These are phyloP conservation scores for Alternaria solani DNA, from an alignment of 2,329 filamentous ascomycete species.

Conservation along the genomic window DNA sequence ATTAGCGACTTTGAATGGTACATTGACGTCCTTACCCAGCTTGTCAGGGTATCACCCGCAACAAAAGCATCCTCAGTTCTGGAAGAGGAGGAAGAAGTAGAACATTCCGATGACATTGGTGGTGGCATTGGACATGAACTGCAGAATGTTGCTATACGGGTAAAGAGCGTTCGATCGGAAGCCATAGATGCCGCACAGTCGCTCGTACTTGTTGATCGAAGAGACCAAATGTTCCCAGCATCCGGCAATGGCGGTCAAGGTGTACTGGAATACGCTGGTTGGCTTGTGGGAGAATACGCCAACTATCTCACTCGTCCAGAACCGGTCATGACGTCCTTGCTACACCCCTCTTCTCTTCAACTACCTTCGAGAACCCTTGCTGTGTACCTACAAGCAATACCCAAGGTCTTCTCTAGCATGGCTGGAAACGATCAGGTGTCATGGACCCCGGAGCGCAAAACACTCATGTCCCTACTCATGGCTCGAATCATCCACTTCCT, in stretches of 20 bases:
- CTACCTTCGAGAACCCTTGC: constrained; percentile 73
- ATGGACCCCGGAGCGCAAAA: constrained; percentile 79
- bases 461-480: constrained; percentile 77
- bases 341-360: constrained; percentile 70
- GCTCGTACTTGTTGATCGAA: constrained; percentile 70
- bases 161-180: constrained; percentile 80
- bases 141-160: constrained; percentile 89
- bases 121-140: constrained; percentile 83
- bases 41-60: constrained; percentile 74
- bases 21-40: constrained; percentile 84
- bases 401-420: constrained; percentile 82
- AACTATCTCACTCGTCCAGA: constrained; percentile 74
- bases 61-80: constrained; percentile 37
- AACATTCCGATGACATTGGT: constrained; percentile 59
- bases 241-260: constrained; percentile 63
- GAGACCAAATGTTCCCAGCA: constrained; percentile 64
- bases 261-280: constrained; percentile 78
- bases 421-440: constrained; percentile 68
- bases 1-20: constrained; percentile 97
- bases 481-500: constrained; percentile 82
- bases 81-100: constrained; percentile 40
- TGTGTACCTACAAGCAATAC: constrained; percentile 81
- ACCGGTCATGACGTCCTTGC: constrained; percentile 74
- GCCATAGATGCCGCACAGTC: constrained; percentile 84
- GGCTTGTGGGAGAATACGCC: constrained; percentile 90